Evolutionary conservation across 108 stramenopile genomes (phyloP), one percentile per base, ranked within the genome.

Genomic region (Skeletonema potamos): DNA sequence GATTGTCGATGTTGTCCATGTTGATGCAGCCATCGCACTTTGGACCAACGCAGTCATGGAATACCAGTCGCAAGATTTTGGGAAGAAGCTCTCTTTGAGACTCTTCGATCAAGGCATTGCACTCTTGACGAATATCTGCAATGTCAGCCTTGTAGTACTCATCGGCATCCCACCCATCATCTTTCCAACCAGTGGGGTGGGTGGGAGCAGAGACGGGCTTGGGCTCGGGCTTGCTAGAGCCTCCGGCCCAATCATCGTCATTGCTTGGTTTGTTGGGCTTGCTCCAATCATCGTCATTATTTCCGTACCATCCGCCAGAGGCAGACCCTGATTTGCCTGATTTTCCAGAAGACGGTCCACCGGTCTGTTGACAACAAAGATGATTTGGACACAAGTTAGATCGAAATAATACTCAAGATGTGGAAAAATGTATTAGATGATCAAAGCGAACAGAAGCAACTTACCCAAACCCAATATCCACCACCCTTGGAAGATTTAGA

Each of bases 21-120:
- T 88, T 83, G 43, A 88, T 51, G 64, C 87, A 88, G 7, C 87
- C 80, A 78, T 82, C 82, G 57, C 85, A 86, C 0, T 2, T 6
- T 6, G 22, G 0, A 55, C 81, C 83, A 15, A 84, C 72, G 33
- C 85, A 86, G 58, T 84, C 83, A 34, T 86, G 83, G 76, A 86
- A 86, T 13, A 39, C 81, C 28, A 84, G 55, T n/a, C 85, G 66
- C 18, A 86, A 39, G 51, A 84, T 79, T 60, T 84, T 72, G 61
- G 66, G 64, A 48, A 70, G 46, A 6, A 70, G 30, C 41, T 59
- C 58, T 18, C 69, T 17, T 30, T 59, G 29, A 4, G 58, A 59
- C 6, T 3, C 58, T 17, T 33, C 58, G 41, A 70, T 70, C 20
- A 70, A 34, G 15, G 37, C 12, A 12, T 36, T 46, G 27, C 57